Conservation (phyloP, 331 rosid genomes). For the Rosa hybrid region DNA sequence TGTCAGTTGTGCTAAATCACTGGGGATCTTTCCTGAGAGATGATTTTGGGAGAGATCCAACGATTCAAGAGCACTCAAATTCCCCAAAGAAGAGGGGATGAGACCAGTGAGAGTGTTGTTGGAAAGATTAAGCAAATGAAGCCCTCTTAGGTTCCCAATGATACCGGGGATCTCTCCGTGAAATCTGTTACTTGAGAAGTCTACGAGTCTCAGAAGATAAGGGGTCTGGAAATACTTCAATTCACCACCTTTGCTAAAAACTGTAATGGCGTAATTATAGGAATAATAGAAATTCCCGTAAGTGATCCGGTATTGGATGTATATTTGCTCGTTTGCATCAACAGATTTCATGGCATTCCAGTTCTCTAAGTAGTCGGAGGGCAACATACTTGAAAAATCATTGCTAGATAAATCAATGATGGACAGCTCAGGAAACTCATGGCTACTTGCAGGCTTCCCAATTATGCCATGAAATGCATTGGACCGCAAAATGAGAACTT, state of each 20-base stretch:
- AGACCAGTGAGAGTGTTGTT: slow-evolving; percentile 10
- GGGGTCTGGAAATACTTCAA: neutral
- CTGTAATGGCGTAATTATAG: neutral
- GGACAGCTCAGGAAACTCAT: neutral
- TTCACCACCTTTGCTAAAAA: slow-evolving; percentile 12
- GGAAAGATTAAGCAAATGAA: slow-evolving; percentile 11
- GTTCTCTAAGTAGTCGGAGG: neutral
- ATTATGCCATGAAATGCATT: neutral
- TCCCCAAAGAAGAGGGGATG: slow-evolving; percentile 21
- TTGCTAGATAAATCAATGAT: slow-evolving; percentile 14
- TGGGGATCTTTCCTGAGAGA: slow-evolving; percentile 21
- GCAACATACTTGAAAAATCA: neutral
- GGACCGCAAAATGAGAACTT: neutral
- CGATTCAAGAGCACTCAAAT: slow-evolving; percentile 4
- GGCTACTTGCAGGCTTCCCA: neutral
- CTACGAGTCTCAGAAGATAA: neutral
- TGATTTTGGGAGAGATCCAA: slow-evolving; percentile 24
- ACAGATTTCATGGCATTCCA: slow-evolving; percentile 13
- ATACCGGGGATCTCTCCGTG: slow-evolving; percentile 7
- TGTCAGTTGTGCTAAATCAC: neutral
- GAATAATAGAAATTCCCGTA: no score
- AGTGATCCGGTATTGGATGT: neutral
- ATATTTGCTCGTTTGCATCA: neutral
- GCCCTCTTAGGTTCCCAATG: slow-evolving; percentile 17
- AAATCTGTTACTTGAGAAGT: slow-evolving; percentile 23